Conservation (phyloP, 169 alveolate species). For the Miamiensis avidus region DNA sequence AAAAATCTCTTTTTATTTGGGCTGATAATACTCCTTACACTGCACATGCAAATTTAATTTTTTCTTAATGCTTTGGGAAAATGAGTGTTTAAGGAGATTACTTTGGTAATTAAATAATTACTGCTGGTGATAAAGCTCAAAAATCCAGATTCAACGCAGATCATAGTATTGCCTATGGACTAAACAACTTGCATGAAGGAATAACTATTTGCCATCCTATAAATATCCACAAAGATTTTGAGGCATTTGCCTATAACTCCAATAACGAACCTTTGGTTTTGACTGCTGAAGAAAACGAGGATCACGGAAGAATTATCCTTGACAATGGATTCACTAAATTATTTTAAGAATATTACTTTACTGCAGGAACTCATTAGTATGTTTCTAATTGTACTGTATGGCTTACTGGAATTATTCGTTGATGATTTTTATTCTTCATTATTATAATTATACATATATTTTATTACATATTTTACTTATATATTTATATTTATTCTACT, state of each 20-base stretch:
- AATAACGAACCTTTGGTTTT: neutral
- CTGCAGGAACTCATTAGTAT: constrained; percentile 5
- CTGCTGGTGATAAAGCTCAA: neutral
- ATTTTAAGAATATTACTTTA: neutral
- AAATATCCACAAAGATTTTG: neutral
- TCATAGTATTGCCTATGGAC: neutral
- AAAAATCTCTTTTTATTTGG: neutral
- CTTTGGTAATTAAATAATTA: neutral
- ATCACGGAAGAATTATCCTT: constrained; percentile 1
- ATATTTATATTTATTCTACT: too few relatives aligned
- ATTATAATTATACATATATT: too few relatives aligned
- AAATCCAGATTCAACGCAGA: neutral
- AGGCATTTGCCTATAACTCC: neutral
- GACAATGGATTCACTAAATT: constrained; percentile 1
- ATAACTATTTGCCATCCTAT: neutral
- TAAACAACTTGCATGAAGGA: constrained; percentile 1
- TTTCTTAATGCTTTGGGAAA: neutral
- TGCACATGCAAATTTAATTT: neutral
- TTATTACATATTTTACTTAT: too few relatives aligned
- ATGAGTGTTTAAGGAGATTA: neutral
- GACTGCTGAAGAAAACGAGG: neutral
- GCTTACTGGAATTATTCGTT: neutral
- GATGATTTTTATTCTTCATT: too few relatives aligned
- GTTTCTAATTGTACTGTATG: neutral
- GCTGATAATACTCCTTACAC: neutral